A percentile compares a stretch with the other conserved stretches of the same genome.
Evolutionary conservation across 257 asterid species (phyloP).

Genomic region (Solanum gandarillasii): DNA sequence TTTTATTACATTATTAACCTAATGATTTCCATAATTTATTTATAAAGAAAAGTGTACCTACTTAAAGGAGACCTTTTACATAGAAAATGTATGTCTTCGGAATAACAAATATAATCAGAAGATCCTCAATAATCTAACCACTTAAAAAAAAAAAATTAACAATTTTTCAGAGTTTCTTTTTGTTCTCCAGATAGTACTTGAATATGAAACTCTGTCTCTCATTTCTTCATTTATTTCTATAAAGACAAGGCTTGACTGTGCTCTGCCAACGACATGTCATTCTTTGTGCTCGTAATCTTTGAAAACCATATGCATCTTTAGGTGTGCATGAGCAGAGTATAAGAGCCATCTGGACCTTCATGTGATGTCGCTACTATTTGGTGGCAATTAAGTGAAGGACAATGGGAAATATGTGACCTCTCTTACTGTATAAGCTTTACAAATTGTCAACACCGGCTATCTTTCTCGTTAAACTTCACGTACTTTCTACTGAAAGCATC

Average conservation of each 20-base stretch:
- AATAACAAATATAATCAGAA: background rate
- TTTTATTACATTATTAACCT: background rate
- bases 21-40: background rate
- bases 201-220: background rate
- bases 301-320: background rate
- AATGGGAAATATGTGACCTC: background rate
- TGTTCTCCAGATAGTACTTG: background rate
- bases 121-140: background rate
- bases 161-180: background rate
- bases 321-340: background rate
- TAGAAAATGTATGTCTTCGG: background rate
- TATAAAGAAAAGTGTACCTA: background rate
- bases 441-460: background rate
- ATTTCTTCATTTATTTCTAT: background rate
- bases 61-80: background rate
- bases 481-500: background rate
- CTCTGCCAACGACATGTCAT: background rate
- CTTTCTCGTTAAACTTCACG: background rate
- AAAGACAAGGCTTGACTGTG: background rate
- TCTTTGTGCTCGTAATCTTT: background rate
- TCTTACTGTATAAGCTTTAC: background rate
- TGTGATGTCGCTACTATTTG: background rate
- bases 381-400: background rate
- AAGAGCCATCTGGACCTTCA: background rate
- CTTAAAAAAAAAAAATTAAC: background rate